Percentiles rank a stretch among this genome's conserved stretches.
These are phyloP conservation scores for Rhododendron vialii DNA, from an alignment of 148 eudicot species.

Conservation along the genomic window DNA sequence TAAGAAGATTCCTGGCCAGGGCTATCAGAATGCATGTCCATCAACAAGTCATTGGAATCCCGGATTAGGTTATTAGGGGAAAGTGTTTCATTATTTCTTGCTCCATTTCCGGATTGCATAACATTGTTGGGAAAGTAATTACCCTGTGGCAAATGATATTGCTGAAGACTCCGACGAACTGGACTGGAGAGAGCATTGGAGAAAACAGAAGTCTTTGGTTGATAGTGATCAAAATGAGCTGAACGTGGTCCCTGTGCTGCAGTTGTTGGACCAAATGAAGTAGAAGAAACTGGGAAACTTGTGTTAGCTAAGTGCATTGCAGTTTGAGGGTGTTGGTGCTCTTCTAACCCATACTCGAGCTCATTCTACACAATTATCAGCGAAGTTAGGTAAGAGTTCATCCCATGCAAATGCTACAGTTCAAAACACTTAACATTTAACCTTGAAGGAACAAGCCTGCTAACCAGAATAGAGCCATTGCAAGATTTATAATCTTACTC, in stretches of 20 bases:
- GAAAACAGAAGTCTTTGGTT: slow-evolving; percentile 9
- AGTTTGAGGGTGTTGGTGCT: slow-evolving; percentile 6
- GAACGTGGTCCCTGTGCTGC: slow-evolving; percentile 14
- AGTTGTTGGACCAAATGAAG: slow-evolving; percentile 3
- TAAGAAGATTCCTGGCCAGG: slow-evolving; percentile 10
- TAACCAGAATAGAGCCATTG: not conserved
- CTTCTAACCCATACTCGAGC: slow-evolving; percentile 8
- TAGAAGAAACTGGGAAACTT: slow-evolving; percentile 11
- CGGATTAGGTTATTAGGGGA: not conserved
- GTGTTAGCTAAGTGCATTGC: slow-evolving; percentile 5
- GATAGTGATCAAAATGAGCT: slow-evolving; percentile 7
- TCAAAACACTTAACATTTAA: not conserved
- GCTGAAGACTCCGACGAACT: slow-evolving; percentile 19
- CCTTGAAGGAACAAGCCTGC: not conserved
- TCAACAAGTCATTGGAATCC: slow-evolving; percentile 10
- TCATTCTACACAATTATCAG: slow-evolving; percentile 1
- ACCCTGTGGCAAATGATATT: slow-evolving; percentile 17
- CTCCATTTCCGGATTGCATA: slow-evolving; percentile 5
- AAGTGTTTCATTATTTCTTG: not conserved
- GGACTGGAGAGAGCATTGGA: slow-evolving; percentile 22
- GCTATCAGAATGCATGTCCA: slow-evolving; percentile 17
- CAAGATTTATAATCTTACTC: not conserved
- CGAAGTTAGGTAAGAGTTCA: not conserved
- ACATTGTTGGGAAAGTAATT: slow-evolving; percentile 5
- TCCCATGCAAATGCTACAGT: not conserved